A percentile compares a stretch with the other conserved stretches of the same genome.
Conservation (phyloP, 1,139 yeast species). For the Nakaseomyces nivariensis region DNA sequence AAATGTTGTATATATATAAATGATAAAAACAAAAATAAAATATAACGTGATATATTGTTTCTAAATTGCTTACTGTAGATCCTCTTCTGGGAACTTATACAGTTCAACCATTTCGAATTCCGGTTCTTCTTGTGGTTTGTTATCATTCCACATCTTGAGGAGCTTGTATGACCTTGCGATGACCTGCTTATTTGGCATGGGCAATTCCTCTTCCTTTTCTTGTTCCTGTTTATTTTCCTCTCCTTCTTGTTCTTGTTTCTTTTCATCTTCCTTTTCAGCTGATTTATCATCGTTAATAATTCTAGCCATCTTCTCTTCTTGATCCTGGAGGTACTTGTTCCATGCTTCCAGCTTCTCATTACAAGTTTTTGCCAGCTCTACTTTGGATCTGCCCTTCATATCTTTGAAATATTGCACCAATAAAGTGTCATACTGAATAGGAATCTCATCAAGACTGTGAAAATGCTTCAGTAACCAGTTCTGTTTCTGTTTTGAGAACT, state of each 20-base stretch:
- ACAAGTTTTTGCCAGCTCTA: constrained; percentile 44
- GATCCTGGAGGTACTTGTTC: constrained; percentile 23
- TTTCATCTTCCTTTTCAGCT: constrained; percentile 13
- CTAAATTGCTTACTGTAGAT: background rate
- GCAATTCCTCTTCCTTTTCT: constrained; percentile 5
- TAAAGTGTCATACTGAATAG: constrained; percentile 37
- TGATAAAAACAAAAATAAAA: background rate
- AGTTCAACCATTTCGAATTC: constrained; percentile 6
- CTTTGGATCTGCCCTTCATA: constrained; percentile 59
- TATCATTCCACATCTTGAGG: constrained; percentile 10
- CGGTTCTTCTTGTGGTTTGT: constrained; percentile 1
- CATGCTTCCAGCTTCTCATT: constrained; percentile 23
- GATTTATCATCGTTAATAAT: constrained; percentile 15
- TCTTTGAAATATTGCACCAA: constrained; percentile 53
- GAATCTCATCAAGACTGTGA: constrained; percentile 44
- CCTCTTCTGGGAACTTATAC: constrained; percentile 8
- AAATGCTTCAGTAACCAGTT: constrained; percentile 80
- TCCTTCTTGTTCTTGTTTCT: constrained; percentile 9
- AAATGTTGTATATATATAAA: constrained; percentile 1
- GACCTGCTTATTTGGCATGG: constrained; percentile 15
- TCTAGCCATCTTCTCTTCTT: constrained; percentile 22
- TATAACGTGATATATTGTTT: background rate
- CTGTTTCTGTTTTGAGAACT: constrained; percentile 88
- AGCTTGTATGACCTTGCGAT: constrained; percentile 14
- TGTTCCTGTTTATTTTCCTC: constrained; percentile 11